phyloP scores from a whole-genome alignment of 2,329 filamentous ascomycete species.

The Fusarium sp. region DNA sequence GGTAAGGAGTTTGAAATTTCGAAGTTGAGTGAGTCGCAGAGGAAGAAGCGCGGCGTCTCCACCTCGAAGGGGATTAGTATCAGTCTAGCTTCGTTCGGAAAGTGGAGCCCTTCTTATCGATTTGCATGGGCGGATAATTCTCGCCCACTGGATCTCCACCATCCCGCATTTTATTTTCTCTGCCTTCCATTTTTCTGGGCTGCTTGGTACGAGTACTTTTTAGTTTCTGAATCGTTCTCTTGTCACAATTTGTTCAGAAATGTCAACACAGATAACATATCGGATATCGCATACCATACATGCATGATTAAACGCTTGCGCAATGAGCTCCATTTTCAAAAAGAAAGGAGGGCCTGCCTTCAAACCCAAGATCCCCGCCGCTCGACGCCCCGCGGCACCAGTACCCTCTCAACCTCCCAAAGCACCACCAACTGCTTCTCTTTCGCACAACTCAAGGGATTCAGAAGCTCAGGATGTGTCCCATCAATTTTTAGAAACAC shows the following conservation, averaged over 20 bases:
- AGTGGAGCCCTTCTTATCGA: constrained; percentile 45
- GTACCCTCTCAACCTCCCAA: constrained; percentile 39
- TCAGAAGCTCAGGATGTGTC: constrained; percentile 10
- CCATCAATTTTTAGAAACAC: constrained; percentile 1
- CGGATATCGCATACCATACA: constrained; percentile 14
- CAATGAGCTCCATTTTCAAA: constrained; percentile 75
- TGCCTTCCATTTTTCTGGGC: constrained; percentile 36
- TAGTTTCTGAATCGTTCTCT: constrained; percentile 5
- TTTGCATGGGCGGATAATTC: constrained; percentile 47
- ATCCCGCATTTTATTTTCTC: constrained; percentile 47
- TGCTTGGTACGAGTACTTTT: constrained; percentile 34
- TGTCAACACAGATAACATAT: constrained; percentile 26
- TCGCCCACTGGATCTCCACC: constrained; percentile 40
- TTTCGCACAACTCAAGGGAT: constrained; percentile 21
- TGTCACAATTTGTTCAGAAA: constrained; percentile 14
- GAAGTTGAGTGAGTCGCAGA: constrained; percentile 54
- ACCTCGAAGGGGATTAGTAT: constrained; percentile 43
- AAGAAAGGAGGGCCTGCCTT: constrained; percentile 71
- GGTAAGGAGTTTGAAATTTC: constrained; percentile 57
- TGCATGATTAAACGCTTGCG: constrained; percentile 39
- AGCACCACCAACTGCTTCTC: constrained; percentile 19
- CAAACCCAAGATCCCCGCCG: constrained; percentile 72
- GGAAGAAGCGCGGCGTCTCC: constrained; percentile 46
- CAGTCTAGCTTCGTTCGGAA: constrained; percentile 45
- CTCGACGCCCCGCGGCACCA: constrained; percentile 59